Evolutionary conservation across 202 grass and related monocot genomes (phyloP), one percentile per base, ranked within the genome.

Genomic region (Schoenoplectus triqueter): DNA sequence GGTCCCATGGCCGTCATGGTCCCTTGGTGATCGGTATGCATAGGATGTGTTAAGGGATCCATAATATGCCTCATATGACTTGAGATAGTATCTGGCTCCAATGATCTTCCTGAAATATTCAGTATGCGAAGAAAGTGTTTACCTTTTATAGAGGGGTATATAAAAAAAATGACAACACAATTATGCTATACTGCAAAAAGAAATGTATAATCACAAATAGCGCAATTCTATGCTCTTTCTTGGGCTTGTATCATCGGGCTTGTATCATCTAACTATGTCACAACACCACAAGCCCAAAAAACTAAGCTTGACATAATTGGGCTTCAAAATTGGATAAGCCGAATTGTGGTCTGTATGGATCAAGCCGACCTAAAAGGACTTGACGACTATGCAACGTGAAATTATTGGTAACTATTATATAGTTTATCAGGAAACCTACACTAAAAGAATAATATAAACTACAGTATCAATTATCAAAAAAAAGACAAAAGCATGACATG

Each of bases 1-100:
- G 17, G 95, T 98, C 85, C 95, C 95, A 63, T 98, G 93, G 11
- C 95, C 95, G 82, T 98, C 95, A 79, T 90, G 81, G 85, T 98
- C 95, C 42, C 95, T 88, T 11, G 95, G 90, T 1, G 95, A 98
- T 20, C 91, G 91, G 87, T 80, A 95, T 42, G 91, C 88, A 45
- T 80, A 65, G 17, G 88, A 95, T 1, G 70, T 75, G 87, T 98
- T 98, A 15, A 95, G 67, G 7, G 80, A 20, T 10, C 82, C 83
- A 83, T 98, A 57, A 75, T 56, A 49, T 49, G 90, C 90, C 66
- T 95, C 90, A 39, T 98, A 98, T 0, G 84, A 86, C 84, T 98
- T 98, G 77, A 98, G 15, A 87, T 98, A 98, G 81, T 91, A 98
- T 10, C 95, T 90, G 6, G 95, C 95, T 7, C 95, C 93, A 8